These are phyloP conservation scores for Plasmodium adleri DNA, from an alignment of 169 alveolate genomes.

Conservation along the genomic window DNA sequence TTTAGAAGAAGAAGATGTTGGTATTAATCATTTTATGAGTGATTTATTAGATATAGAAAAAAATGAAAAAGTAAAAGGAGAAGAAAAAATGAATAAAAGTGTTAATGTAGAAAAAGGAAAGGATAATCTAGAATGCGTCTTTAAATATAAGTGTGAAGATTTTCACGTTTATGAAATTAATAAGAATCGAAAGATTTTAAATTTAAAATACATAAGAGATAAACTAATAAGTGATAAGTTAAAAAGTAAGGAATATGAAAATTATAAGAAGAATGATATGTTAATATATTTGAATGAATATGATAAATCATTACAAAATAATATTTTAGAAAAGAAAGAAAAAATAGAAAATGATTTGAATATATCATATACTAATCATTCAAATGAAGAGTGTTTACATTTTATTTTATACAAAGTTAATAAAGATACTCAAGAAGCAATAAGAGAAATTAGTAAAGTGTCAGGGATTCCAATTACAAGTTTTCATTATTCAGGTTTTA, in stretches of 20 bases:
- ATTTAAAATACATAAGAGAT: slow-evolving; percentile 35
- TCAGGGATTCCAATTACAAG: slow-evolving; percentile 60
- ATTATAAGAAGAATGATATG: neutral
- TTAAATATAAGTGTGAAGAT: slow-evolving; percentile 76
- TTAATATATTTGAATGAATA: neutral
- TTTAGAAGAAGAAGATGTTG: slow-evolving; percentile 68
- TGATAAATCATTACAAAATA: neutral
- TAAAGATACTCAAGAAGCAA: slow-evolving; percentile 77
- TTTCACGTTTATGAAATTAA: slow-evolving; percentile 76
- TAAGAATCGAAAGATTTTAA: slow-evolving; percentile 32
- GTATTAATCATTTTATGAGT: slow-evolving; percentile 56
- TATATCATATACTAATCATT: neutral
- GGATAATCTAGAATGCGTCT: slow-evolving; percentile 35
- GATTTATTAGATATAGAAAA: slow-evolving; percentile 21
- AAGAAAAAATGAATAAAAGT: too few species aligned
- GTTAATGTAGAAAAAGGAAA: neutral
- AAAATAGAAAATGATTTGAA: slow-evolving; percentile 6
- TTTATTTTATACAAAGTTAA: slow-evolving; percentile 67
- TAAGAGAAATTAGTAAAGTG: slow-evolving; percentile 66
- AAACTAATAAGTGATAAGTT: neutral
- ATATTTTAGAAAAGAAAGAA: neutral
- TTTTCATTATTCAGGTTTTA: slow-evolving; percentile 74
- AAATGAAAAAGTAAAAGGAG: slow-evolving; percentile 13
- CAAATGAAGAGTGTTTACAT: slow-evolving; percentile 32
- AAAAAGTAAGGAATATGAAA: neutral